These are phyloP conservation scores for Cichorium intybus DNA, from an alignment of 140 eudicot genomes.

Conservation along the genomic window DNA sequence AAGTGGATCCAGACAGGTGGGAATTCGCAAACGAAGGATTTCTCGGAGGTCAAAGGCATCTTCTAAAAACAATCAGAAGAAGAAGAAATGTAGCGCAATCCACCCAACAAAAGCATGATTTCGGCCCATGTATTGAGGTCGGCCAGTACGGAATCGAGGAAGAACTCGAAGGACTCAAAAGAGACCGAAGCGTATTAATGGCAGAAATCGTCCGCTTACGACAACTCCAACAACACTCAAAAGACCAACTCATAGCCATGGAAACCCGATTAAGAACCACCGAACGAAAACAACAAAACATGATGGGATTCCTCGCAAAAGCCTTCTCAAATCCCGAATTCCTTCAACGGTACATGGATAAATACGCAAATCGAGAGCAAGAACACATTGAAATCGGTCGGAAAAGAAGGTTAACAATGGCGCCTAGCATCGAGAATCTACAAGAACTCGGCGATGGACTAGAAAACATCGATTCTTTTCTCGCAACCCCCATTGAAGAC, in stretches of 20 bases:
- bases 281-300: constrained; percentile 69
- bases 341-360: constrained; percentile 53
- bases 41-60: constrained; percentile 87
- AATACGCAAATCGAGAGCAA: constrained; percentile 26
- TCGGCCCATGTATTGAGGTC: constrained; percentile 50
- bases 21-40: constrained; percentile 93
- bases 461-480: constrained; percentile 35
- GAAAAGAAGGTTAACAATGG: constrained; percentile 66
- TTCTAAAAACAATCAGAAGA: constrained; percentile 71
- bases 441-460: constrained; percentile 32
- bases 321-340: constrained; percentile 57
- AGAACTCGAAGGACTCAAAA: constrained; percentile 58
- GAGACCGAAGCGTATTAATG: constrained; percentile 60
- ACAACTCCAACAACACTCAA: constrained; percentile 64
- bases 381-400: constrained; percentile 49
- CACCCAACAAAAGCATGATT: constrained; percentile 47
- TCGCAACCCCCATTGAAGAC: constrained; percentile 42
- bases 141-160: constrained; percentile 83
- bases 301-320: constrained; percentile 72
- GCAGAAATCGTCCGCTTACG: constrained; percentile 62
- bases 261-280: constrained; percentile 44
- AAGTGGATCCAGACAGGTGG: constrained; percentile 93
- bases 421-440: constrained; percentile 49
- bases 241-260: constrained; percentile 44
- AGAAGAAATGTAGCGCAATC: constrained; percentile 49